A percentile compares a stretch with the other conserved stretches of the same genome.
These are phyloP conservation scores for Rosa chinensis DNA, from an alignment of 306 rosid genomes.

Conservation along the genomic window DNA sequence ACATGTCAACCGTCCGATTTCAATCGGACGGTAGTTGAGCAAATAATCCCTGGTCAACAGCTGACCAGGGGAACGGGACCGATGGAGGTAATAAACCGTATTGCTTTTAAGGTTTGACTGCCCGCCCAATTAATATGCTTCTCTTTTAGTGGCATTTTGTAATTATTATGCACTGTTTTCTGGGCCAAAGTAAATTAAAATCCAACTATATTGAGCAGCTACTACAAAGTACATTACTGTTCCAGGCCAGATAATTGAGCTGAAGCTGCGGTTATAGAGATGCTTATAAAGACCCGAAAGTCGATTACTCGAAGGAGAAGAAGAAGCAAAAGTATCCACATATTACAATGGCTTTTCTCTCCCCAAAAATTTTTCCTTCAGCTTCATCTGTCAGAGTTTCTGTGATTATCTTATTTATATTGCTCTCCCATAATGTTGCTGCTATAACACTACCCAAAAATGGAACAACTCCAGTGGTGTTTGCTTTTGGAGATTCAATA, in stretches of 20 bases:
- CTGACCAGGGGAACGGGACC: too few species aligned
- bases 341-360: conserved; percentile 2
- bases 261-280: not conserved
- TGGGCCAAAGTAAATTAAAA: not conserved
- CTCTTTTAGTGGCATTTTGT: not conserved
- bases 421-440: conserved; percentile 12
- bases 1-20: too few species aligned
- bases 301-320: not conserved
- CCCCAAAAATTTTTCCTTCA: conserved; percentile 1
- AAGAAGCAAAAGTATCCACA: not conserved
- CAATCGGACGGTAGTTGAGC: too few species aligned
- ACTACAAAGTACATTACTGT: too few species aligned
- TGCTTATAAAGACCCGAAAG: not conserved
- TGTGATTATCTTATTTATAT: not conserved
- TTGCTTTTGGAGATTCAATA: conserved; percentile 71
- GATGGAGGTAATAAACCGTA: not conserved
- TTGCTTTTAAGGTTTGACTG: not conserved
- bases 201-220: not conserved
- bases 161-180: not conserved
- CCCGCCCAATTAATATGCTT: not conserved
- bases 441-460: conserved; percentile 23
- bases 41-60: too few species aligned
- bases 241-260: not conserved
- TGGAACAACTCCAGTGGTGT: conserved; percentile 52
- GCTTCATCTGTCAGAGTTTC: conserved; percentile 11